Base-by-base conservation (phyloP, 352 stramenopile species). In the Pythium biforme region DNA sequence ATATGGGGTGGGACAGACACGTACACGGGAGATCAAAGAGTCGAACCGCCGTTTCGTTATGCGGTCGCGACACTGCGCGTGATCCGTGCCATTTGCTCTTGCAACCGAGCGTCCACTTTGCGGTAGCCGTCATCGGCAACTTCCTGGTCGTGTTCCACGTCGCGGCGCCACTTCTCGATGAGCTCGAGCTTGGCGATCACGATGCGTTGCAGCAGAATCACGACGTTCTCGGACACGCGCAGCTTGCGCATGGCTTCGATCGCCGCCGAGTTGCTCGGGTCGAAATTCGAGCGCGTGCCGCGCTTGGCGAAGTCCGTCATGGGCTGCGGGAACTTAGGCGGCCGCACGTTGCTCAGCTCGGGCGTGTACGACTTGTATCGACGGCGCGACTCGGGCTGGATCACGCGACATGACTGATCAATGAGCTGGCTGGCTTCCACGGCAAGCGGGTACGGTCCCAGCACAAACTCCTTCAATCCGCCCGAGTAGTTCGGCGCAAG, bases 151-250 rank as follows among this genome's bases (percentile, higher is more conserved):
- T 81, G 83, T 25, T 76, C 81, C 0, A 95, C 75, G 53, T 88
- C 75, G 7, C 64, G 57, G 49, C 86, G 83, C 86, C 86, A 95
- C 59, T 88, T 81, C 17, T 90, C 82, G 22, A 95, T 76, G n/a
- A 85, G 61, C 63, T 92, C 83, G 3, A 91, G 70, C 64, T 95
- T 95, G 56, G 89, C 76, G 39, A 92, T 87, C 60, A 92, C 86
- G 31, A 92, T 75, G 6, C 83, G 82, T 63, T 95, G 86, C 60
- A 90, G 61, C 66, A 92, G 72, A 70, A 95, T 89, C 43, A 93
- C 62, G 17, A 91, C 76, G 59, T 90, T 93, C 62, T 95, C 86
- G 6, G 86, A 85, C 55, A 66, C 73, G 58, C 86, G 83, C 34
- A 95, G 69, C 55, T 92, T 88, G 26, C 86, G 81, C 73, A 86